Evolutionary conservation across 371 early-diverging fungal species (phyloP).

Genomic region (Synchytrium microbalum): DNA sequence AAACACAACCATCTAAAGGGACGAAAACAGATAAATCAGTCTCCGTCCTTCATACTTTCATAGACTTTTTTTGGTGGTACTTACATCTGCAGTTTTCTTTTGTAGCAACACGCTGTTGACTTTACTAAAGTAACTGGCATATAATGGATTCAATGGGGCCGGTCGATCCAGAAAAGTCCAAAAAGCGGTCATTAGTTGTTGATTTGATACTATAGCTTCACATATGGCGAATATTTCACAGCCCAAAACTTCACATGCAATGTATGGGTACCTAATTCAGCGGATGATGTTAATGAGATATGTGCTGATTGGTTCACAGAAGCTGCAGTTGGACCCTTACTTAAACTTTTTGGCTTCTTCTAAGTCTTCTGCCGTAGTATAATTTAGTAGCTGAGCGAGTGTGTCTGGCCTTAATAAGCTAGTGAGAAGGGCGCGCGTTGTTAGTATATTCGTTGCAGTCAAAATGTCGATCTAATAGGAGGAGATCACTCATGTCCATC

Average conservation of each 20-base stretch:
- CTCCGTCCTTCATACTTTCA: neutral
- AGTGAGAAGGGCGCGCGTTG: too few relatives aligned
- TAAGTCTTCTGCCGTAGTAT: slow-evolving; percentile 49
- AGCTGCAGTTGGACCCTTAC: too few relatives aligned
- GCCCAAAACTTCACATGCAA: slow-evolving; percentile 78
- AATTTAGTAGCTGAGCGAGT: slow-evolving; percentile 50
- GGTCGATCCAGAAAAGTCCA: slow-evolving; percentile 75
- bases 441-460: slow-evolving; percentile 1
- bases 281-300: slow-evolving; percentile 6
- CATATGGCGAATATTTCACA: slow-evolving; percentile 77
- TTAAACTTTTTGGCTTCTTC: slow-evolving; percentile 66
- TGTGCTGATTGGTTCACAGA: neutral
- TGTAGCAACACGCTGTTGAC: slow-evolving; percentile 75
- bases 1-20: slow-evolving; percentile 28
- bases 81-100: slow-evolving; percentile 71
- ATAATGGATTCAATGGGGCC: slow-evolving; percentile 62
- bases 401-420: slow-evolving; percentile 57
- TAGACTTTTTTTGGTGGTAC: neutral
- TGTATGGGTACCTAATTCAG: slow-evolving; percentile 58
- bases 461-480: too few relatives aligned
- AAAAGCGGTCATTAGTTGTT: slow-evolving; percentile 61
- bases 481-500: too few relatives aligned
- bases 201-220: slow-evolving; percentile 58
- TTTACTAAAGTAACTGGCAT: slow-evolving; percentile 81
- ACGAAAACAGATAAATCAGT: neutral